Evolutionary conservation across 177 flowering plant species (phyloP).

Genomic region (Telopea speciosissima): DNA sequence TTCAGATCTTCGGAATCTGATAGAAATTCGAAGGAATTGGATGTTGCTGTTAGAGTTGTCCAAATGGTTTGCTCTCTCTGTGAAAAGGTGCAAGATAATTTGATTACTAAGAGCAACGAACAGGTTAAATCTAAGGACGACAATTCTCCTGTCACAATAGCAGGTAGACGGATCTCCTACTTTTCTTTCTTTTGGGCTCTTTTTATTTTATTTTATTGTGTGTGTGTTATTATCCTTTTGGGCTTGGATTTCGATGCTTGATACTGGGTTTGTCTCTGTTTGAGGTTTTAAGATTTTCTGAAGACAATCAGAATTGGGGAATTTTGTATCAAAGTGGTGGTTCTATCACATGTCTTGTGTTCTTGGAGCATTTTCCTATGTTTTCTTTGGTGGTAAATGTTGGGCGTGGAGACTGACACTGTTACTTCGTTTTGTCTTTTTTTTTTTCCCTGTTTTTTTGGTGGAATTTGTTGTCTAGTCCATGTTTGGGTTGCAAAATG

Average conservation of each 20-base stretch:
- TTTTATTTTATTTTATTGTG: not conserved
- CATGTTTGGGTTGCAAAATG: not conserved
- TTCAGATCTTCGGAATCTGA: constrained; percentile 12
- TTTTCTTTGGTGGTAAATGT: not conserved
- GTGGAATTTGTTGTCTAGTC: not conserved
- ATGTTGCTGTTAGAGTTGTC: constrained; percentile 70
- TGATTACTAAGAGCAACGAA: constrained; percentile 33
- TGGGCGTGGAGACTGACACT: not conserved
- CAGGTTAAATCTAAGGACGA: constrained; percentile 67
- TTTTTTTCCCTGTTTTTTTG: not conserved
- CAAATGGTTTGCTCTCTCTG: constrained; percentile 83
- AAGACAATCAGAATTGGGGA: not conserved
- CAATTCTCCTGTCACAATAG: constrained; percentile 77
- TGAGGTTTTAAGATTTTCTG: not conserved
- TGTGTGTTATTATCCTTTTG: too few relatives aligned
- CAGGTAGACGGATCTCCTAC: constrained; percentile 37
- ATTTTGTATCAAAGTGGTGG: not conserved
- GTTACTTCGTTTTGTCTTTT: not conserved
- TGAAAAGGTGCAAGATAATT: constrained; percentile 57
- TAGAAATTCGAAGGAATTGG: constrained; percentile 45
- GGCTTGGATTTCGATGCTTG: not conserved
- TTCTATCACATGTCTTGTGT: not conserved
- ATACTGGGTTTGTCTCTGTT: constrained; percentile 5
- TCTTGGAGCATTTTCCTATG: not conserved
- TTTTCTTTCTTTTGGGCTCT: not conserved